Conservation (phyloP, 2,329 filamentous ascomycete genomes). For the Ceratocystis eucalypticola region DNA sequence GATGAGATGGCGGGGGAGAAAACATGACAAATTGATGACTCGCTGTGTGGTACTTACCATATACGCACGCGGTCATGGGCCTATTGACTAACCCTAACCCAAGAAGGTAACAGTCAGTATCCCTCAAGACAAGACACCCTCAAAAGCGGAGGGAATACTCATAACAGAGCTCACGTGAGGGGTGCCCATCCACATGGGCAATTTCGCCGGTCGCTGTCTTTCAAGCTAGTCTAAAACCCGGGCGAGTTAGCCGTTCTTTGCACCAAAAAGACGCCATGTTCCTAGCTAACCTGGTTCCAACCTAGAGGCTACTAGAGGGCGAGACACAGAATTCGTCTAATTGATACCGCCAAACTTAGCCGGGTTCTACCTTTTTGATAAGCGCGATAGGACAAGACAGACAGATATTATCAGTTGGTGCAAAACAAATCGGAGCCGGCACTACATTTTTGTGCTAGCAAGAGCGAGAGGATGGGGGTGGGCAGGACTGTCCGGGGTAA, state of each 20-base stretch:
- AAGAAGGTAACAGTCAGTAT: background rate
- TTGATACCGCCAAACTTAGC: constrained; percentile 2
- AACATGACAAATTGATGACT: no score
- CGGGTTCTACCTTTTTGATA: constrained; percentile 1
- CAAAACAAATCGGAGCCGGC: background rate
- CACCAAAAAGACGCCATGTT: background rate
- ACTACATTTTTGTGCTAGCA: background rate
- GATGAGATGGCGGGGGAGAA: background rate
- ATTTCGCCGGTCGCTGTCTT: background rate
- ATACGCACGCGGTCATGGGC: no score
- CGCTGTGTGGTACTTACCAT: no score
- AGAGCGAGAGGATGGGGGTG: background rate
- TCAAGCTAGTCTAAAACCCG: background rate
- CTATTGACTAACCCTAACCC: background rate
- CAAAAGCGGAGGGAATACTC: background rate
- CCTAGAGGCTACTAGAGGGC: background rate
- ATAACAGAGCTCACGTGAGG: background rate
- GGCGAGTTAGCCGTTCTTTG: constrained; percentile 1
- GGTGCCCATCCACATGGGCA: background rate
- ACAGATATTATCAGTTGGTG: background rate
- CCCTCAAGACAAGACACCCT: no score
- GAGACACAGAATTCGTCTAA: background rate
- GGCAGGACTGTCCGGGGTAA: background rate
- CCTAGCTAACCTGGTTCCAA: background rate
- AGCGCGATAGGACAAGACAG: background rate